phyloP scores from a whole-genome alignment of 1,139 yeast species.

The Lizanozyma gosingica region DNA sequence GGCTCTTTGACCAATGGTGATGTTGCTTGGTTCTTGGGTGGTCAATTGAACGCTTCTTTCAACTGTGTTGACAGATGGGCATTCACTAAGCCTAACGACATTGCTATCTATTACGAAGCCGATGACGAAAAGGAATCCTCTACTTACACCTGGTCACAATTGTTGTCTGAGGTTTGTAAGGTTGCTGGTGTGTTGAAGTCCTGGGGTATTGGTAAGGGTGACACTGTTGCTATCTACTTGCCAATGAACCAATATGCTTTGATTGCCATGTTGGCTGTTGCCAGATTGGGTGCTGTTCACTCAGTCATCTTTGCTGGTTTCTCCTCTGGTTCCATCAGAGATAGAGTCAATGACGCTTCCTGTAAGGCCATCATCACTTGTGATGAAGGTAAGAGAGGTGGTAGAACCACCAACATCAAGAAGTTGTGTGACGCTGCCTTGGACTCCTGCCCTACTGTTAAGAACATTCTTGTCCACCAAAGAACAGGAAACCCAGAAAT shows the following conservation, averaged over 20 bases:
- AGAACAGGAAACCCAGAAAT: constrained; percentile 70
- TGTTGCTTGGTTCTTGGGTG: constrained; percentile 88
- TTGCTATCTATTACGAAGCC: constrained; percentile 90
- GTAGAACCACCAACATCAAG: constrained; percentile 83
- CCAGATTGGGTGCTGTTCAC: constrained; percentile 93
- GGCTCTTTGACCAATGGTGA: constrained; percentile 74
- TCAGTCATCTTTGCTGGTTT: constrained; percentile 97
- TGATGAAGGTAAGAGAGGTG: constrained; percentile 96
- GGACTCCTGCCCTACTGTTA: constrained; percentile 65
- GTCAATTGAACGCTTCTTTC: constrained; percentile 87
- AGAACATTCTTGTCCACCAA: constrained; percentile 76
- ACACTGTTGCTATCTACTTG: constrained; percentile 90
- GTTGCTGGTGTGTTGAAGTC: constrained; percentile 79
- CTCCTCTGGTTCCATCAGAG: constrained; percentile 86
- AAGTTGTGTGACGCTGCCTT: constrained; percentile 93
- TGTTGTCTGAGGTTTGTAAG: constrained; percentile 77
- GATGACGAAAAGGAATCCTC: constrained; percentile 77
- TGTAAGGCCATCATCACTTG: constrained; percentile 88
- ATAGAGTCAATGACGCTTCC: constrained; percentile 82
- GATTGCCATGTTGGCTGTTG: constrained; percentile 88
- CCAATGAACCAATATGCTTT: constrained; percentile 98
- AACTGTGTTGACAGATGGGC: constrained; percentile 98
- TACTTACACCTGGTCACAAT: constrained; percentile 74
- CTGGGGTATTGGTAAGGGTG: constrained; percentile 91
- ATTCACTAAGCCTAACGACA: constrained; percentile 72